Conservation (phyloP, 23 red algal species). For the Gracilaria vermiculophylla region DNA sequence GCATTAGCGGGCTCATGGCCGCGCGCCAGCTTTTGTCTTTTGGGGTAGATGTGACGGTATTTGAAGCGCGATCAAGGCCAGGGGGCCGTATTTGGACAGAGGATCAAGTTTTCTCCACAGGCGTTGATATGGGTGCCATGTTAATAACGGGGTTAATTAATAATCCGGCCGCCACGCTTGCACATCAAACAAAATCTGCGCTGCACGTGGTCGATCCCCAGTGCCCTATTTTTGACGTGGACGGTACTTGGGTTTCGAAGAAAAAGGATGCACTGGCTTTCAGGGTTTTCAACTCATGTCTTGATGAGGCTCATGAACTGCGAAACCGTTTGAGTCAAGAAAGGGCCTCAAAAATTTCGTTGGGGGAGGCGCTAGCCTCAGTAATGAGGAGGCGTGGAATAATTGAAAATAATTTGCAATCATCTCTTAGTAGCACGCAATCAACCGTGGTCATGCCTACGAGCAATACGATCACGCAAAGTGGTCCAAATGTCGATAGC, state of each 20-base stretch:
- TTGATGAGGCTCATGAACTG: conserved; percentile 59
- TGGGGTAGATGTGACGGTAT: conserved; percentile 57
- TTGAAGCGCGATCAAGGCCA: conserved; percentile 72
- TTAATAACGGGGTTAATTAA: conserved; percentile 81
- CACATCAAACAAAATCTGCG: conserved; percentile 50
- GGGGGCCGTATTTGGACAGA: conserved; percentile 84
- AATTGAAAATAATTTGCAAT: not conserved
- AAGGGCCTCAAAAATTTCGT: conserved; percentile 12
- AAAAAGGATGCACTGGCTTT: conserved; percentile 63
- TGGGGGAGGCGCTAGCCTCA: conserved; percentile 56
- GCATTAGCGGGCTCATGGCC: conserved; percentile 83
- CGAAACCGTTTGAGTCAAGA: not conserved
- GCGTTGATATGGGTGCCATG: conserved; percentile 90
- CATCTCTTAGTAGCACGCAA: not conserved
- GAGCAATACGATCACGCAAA: too few relatives aligned
- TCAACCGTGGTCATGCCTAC: not conserved
- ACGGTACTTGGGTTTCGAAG: conserved; percentile 61
- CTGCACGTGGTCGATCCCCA: conserved; percentile 41
- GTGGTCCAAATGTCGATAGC: not conserved
- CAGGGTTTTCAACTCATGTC: conserved; percentile 66
- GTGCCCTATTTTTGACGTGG: conserved; percentile 85
- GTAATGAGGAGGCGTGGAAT: conserved; percentile 20
- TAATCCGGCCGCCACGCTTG: conserved; percentile 74
- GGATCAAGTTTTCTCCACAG: not conserved
- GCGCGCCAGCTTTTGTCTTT: conserved; percentile 75